phyloP scores from a whole-genome alignment of 2,329 filamentous ascomycete species.

The Colletotrichum siamense region DNA sequence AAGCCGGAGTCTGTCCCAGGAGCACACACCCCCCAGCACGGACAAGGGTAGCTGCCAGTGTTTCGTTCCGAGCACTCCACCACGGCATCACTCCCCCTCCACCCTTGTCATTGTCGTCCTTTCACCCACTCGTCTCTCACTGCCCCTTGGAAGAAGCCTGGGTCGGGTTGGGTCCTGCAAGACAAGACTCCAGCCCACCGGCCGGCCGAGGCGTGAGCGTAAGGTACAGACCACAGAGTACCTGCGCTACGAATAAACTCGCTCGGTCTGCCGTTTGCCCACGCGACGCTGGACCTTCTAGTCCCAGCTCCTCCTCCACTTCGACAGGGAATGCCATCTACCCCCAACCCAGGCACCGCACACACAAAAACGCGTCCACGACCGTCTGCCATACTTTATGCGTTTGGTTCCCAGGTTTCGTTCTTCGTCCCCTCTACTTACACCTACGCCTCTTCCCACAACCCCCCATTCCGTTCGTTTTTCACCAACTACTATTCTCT shows the following conservation, averaged over 20 bases:
- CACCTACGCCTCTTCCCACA: conserved; percentile 11
- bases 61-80: conserved; percentile 23
- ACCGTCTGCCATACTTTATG: conserved; percentile 22
- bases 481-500: conserved; percentile 21
- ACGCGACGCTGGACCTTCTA: conserved; percentile 16
- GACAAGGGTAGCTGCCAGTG: conserved; percentile 24
- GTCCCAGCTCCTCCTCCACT: conserved; percentile 2
- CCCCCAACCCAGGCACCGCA: conserved; percentile 17
- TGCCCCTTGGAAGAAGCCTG: neutral
- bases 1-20: conserved; percentile 9
- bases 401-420: conserved; percentile 18
- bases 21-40: conserved; percentile 20
- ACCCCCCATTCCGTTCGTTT: conserved; percentile 15
- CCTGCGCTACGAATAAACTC: conserved; percentile 19
- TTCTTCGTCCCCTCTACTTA: conserved; percentile 19
- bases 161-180: neutral
- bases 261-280: conserved; percentile 22
- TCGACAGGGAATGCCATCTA: conserved; percentile 19
- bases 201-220: conserved; percentile 19
- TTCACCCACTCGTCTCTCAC: conserved; percentile 8
- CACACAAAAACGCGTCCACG: conserved; percentile 21
- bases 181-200: neutral
- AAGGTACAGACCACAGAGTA: neutral
- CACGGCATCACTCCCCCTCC: conserved; percentile 6
- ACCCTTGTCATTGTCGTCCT: conserved; percentile 13